Evolutionary conservation across 176 grass and related monocot genomes (phyloP), one percentile per base, ranked within the genome.

Genomic region (Tillandsia fasciculata): DNA sequence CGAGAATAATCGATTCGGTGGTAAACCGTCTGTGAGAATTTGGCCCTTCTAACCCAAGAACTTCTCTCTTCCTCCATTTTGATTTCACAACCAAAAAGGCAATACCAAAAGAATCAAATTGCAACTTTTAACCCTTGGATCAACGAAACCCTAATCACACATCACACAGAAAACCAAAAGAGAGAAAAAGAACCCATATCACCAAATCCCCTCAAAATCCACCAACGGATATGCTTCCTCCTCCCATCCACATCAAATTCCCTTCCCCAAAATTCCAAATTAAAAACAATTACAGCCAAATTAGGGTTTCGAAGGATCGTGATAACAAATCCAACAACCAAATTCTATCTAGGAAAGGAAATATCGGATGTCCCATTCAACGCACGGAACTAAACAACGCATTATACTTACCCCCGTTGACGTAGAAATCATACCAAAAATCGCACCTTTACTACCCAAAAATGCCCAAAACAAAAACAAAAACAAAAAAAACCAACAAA

Each of bases 21-120:
- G 77, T 72, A 85, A 54, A 87, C 51, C 20, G 87, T 76, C 52
- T 88, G 84, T 18, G 95, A 82, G 79, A 99, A 99, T 68, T 77
- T 88, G 42, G 90, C 82, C 78, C 95, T 88, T 54, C 82, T 77
- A 72, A 99, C 80, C 95, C 95, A 99, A 2, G 90, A 93, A 67
- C 52, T 51, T 3, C 79, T 65, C n/a, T 84, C 90, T 26, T 90
- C 89, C 20, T 99, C 95, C 95, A 99, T 99, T 42, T 42, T 42
- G 33, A 42, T 42, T 7, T 42, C 70, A 47, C 48, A 1, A 2
- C 26, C 11, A 26, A 66, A 71, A 22, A 8, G 58, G 58, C 28
- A 27, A 78, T 66, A 54, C 29, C n/a, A 53, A 54, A 29, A 78
- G 53, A 69, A 52, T 48, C 50, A 23, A n/a, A 64, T 22, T 66